Evolutionary conservation across 2,329 filamentous ascomycete genomes (phyloP), one percentile per base, ranked within the genome.

Genomic region (Calycina herbarum): DNA sequence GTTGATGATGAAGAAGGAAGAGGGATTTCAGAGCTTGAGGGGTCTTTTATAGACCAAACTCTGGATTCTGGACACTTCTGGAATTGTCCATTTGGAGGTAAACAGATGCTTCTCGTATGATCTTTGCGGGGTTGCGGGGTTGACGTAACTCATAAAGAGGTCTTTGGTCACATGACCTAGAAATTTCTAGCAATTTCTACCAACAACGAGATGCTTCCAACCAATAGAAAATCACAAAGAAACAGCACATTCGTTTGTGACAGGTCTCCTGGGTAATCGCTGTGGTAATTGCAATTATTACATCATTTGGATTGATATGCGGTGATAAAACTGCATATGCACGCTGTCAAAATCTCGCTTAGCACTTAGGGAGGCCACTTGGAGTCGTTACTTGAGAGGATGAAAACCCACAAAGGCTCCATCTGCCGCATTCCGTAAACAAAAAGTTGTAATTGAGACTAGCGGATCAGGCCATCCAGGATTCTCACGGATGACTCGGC

Each of bases 91-190:
- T 20, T 31, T 6, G 11, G 54, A 57, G 3, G 27, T 33, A 5
- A 11, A 8, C 45, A 51, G 45, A 24, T 51, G 45, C 8, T 51
- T 51, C 45, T 27, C 45, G 45, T 51, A 51, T 51, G 45, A 51
- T 51, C 45, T 51, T 51, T 24, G 45, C n/a, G 45, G 45, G 45
- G 45, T 51, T 20, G 42, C 17, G 17, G 42, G 45, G 45, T 51
- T 51, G 45, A 51, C 45, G 45, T 51, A 51, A 51, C n/a, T 51
- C 8, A 51, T n/a, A 51, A 51, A 51, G 35, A 38, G 35, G 7
- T 5, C 2, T 15, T 20, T 45, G 20, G n/a, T 51, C 45, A 51
- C 45, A 15, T 51, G 45, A 51, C 20, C 20, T 29, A 11, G n/a
- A 11, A 11, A 11, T 51, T 51, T 51, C 45, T 51, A 51, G 45